Base-by-base conservation (phyloP, 768 basidiomycete genomes). In the Xerocomellus intermedius region DNA sequence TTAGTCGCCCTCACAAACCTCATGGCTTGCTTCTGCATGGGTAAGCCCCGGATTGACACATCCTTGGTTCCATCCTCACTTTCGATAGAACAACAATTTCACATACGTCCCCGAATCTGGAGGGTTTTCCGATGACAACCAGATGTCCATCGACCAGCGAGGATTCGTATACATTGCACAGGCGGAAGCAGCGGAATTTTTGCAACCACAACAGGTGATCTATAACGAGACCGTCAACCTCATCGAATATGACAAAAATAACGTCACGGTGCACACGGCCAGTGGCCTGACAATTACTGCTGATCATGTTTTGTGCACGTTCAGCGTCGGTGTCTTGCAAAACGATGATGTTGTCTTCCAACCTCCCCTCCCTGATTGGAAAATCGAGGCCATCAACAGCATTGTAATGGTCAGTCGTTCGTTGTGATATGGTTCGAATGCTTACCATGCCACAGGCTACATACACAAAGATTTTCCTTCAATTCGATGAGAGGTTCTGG, bases 281-380 rank as follows among this genome's bases (percentile, higher is more conserved):
- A 69, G 77, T 52, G 83, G 82, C 1, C 56, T 68, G 32, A 69
- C 39, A 2, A 61, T 87, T 22, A 71, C 67, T 14, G 84, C 78
- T 14, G 79, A 86, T 48, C 82, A 85, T 64, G 84, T 80, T 4
- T 63, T 89, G 28, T 82, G 80, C 57, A 88, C 87, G 0, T 88
- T 88, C 69, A 87, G 85, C 56, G 65, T 86, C 2, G 87, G 87
- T 0, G 87, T 89, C 8, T 71, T 89, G 50, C 87, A 89, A 69
- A 74, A 85, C 52, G 71, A 77, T 30, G 85, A 86, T 55, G 80
- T 88, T 5, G 54, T 48, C 4, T 88, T 86, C 58, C 63, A 77
- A 39, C 86, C 86, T 2, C 22, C 69, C 9, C 64, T 87, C 19
- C 86, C 85, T 28, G 62, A 72, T 68, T 87, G 78, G 74, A 87